Evolutionary conservation across 2,329 filamentous ascomycete genomes (phyloP).

Genomic region (Talaromyces rugulosus): DNA sequence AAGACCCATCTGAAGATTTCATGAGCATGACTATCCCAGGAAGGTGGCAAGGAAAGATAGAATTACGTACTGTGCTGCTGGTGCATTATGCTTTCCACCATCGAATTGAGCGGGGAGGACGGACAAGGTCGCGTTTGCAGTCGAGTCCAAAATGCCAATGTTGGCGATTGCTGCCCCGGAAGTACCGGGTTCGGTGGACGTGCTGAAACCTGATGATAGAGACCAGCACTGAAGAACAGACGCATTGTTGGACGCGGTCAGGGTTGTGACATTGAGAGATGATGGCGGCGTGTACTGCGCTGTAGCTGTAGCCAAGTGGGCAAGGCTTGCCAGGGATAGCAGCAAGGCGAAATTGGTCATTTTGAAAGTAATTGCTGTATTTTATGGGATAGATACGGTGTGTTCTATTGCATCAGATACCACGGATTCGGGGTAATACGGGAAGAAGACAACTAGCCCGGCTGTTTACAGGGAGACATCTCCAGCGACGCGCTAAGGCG

Average conservation of each 20-base stretch:
- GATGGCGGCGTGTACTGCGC: conserved; percentile 4
- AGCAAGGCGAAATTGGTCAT: neutral
- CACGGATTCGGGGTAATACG: neutral
- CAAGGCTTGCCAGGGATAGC: neutral
- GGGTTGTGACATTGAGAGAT: conserved; percentile 41
- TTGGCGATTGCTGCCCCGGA: conserved; percentile 25
- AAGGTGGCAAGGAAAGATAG: neutral
- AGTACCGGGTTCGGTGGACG: conserved; percentile 28
- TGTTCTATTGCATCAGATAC: neutral
- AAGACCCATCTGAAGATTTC: conserved; percentile 24
- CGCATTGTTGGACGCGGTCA: conserved; percentile 31
- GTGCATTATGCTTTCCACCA: conserved; percentile 41
- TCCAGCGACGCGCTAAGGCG: neutral
- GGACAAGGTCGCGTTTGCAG: conserved; percentile 30
- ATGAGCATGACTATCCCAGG: conserved; percentile 12
- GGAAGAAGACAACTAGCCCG: neutral
- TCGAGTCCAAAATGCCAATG: conserved; percentile 26
- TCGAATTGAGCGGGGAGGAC: conserved; percentile 36
- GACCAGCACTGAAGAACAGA: conserved; percentile 48
- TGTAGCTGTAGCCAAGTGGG: neutral
- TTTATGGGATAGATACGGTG: neutral
- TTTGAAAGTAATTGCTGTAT: neutral
- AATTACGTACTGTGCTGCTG: conserved; percentile 28
- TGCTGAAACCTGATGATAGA: conserved; percentile 32
- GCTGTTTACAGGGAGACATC: neutral